Evolutionary conservation across 2,329 filamentous ascomycete genomes (phyloP).

Genomic region (Fusarium globosum): DNA sequence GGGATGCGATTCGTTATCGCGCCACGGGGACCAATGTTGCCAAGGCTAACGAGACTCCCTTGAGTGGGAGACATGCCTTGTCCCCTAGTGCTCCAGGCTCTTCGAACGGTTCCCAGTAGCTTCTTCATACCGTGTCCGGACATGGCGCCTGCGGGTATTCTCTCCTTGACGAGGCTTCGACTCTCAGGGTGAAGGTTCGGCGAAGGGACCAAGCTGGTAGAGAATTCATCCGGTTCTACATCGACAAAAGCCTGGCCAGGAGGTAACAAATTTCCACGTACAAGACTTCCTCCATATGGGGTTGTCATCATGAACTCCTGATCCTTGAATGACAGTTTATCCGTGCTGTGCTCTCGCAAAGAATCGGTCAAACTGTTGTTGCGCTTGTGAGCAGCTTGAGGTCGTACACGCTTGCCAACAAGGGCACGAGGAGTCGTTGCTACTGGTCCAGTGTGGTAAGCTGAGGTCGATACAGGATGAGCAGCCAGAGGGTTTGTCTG

Average conservation of each 20-base stretch:
- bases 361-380: slow-evolving; percentile 92
- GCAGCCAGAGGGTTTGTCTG: slow-evolving; percentile 59
- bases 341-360: slow-evolving; percentile 72
- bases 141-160: slow-evolving; percentile 67
- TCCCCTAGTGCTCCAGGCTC: slow-evolving; percentile 75
- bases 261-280: slow-evolving; percentile 85
- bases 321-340: slow-evolving; percentile 63
- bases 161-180: slow-evolving; percentile 56
- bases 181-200: slow-evolving; percentile 60
- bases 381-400: slow-evolving; percentile 74
- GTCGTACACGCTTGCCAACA: slow-evolving; percentile 68
- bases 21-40: slow-evolving; percentile 62
- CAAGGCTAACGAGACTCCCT: slow-evolving; percentile 60
- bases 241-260: slow-evolving; percentile 86
- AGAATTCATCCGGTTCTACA: slow-evolving; percentile 64
- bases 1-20: slow-evolving; percentile 69
- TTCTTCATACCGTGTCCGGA: slow-evolving; percentile 83
- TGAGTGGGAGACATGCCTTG: slow-evolving; percentile 58
- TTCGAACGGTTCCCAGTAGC: slow-evolving; percentile 85
- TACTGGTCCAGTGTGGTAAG: slow-evolving; percentile 61
- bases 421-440: slow-evolving; percentile 69
- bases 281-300: slow-evolving; percentile 83
- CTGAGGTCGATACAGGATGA: slow-evolving; percentile 66
- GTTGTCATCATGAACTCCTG: slow-evolving; percentile 70
- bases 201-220: slow-evolving; percentile 61